Evolutionary conservation across 208 protist genomes (phyloP), one percentile per base, ranked within the genome.

Genomic region (Naegleria fowleri): DNA sequence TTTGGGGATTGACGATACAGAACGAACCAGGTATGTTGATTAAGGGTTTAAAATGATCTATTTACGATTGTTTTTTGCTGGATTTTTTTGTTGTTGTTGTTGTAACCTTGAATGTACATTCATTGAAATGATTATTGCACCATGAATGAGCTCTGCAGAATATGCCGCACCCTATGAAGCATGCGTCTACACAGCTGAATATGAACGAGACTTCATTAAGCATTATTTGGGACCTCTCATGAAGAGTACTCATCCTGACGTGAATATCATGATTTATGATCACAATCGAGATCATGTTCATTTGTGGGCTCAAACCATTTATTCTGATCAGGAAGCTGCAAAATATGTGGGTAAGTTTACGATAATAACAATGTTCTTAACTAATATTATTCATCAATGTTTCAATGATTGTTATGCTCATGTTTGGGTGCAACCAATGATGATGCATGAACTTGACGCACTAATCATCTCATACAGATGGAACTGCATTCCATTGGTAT

Each of bases 261-360:
- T 94, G 16, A 93, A 93, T 55, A 94, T 94, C 41, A 90, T 94
- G 59, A 90, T 92, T 43, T 94, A 87, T 52, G 93, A 94, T 55
- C 93, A 94, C 93, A 94, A 94, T 83, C 93, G 91, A 91, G 93
- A 94, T 86, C 83, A 93, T 84, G 59, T 94, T 48, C 19, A 58
- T 22, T 25, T 43, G 0, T 94, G 67, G 51, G 90, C 92, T 33
- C 40, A 94, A 3, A 92, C 5, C 5, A 93, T 94, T 83, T 91
- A 91, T 48, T 1, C 43, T 25, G 92, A 93, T 75, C 5, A 58
- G 33, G 52, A 93, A 59, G 90, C 93, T n/a, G 4, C 86, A 6
- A n/a, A 92, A 51, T 94, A 90, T 83, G 92, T 94, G n/a, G 85
- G 25, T 48, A 83, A 38, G 75, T 40, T 36, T 48, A n/a, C n/a